A percentile compares a stretch with the other conserved stretches of the same genome.
phyloP scores from a whole-genome alignment of 2,329 filamentous ascomycete genomes.

The Pseudodiploospora longispora region DNA sequence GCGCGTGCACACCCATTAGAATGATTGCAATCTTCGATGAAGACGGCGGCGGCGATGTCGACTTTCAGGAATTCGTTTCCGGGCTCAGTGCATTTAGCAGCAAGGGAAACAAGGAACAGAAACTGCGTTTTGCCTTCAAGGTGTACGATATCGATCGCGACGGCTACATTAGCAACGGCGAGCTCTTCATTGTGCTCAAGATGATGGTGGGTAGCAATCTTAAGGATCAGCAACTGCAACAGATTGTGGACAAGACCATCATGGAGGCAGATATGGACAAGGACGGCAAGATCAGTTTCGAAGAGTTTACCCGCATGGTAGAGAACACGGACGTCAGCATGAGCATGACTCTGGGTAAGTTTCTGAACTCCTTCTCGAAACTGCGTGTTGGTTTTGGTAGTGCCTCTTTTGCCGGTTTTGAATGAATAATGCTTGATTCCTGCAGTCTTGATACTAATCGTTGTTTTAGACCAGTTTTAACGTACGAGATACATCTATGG shows the following conservation, averaged over 20 bases:
- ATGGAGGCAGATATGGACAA: constrained; percentile 97
- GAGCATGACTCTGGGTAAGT: constrained; percentile 64
- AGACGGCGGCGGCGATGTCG: constrained; percentile 93
- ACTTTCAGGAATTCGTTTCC: constrained; percentile 97
- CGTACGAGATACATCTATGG: neutral
- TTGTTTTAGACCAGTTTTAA: constrained; percentile 16
- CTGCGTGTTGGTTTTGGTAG: no score
- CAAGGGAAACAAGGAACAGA: constrained; percentile 99
- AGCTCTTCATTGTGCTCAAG: constrained; percentile 98
- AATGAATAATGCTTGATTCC: no score
- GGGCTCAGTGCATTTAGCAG: constrained; percentile 92
- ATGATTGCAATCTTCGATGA: constrained; percentile 99
- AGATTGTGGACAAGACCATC: constrained; percentile 99
- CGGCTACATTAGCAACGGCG: constrained; percentile 96
- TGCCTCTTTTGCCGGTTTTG: no score
- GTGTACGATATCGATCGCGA: constrained; percentile 99
- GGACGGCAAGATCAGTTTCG: constrained; percentile 97
- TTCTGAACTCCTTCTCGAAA: neutral
- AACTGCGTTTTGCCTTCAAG: constrained; percentile 95
- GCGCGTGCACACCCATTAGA: constrained; percentile 33
- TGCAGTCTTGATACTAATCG: neutral
- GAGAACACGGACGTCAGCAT: constrained; percentile 80
- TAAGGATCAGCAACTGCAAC: constrained; percentile 97
- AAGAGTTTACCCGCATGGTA: constrained; percentile 98
- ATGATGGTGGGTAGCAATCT: constrained; percentile 99